Base-by-base conservation (phyloP, 164 flowering plant genomes). In the Annona squamosa region DNA sequence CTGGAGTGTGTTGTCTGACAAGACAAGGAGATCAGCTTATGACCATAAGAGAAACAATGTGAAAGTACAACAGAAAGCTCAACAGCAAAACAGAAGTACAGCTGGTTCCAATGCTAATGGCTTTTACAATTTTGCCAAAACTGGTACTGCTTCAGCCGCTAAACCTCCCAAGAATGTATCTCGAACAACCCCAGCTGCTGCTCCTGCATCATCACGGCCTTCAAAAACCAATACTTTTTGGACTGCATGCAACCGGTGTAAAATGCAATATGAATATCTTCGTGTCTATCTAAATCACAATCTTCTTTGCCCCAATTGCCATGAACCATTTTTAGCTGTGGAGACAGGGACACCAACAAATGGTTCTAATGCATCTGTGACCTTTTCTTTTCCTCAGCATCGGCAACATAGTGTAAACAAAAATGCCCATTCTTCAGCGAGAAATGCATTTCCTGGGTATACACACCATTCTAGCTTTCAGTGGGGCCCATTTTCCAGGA, bases 1-100 rank as follows among this genome's bases (percentile, higher is more conserved):
- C 3, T 92, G 99, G 99, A 88, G 84, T 77, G 78, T 90, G 79
- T 80, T 94, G 71, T 91, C 98, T 63, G 97, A 94, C 73, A 86
- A 84, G 73, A 48, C 73, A 5, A 89, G 77, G 81, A 85, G 89
- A 84, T 12, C 43, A 5, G 83, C 80, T 18, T 92, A 89, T 76
- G 93, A 94, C 73, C 84, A 82, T 68, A 89, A 74, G 78, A 86
- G 90, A 79, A 84, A 81, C 56, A n/a, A 47, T 43, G 79, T 75
- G 42, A 64, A 46, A 26, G 18, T 70, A 46, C 79, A 52, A 26
- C 69, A 57, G 19, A 70, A 48, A 43, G 64, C 73, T 17, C 75
- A 74, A 41, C 75, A 48, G 67, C 81, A 83, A 70, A 77, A 46
- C 69, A 72, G 66, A 63, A 64, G 87, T 68, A 69, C 87, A 7